Conservation (phyloP, 805 yeast genomes). For the Metschnikowia lachancei region DNA sequence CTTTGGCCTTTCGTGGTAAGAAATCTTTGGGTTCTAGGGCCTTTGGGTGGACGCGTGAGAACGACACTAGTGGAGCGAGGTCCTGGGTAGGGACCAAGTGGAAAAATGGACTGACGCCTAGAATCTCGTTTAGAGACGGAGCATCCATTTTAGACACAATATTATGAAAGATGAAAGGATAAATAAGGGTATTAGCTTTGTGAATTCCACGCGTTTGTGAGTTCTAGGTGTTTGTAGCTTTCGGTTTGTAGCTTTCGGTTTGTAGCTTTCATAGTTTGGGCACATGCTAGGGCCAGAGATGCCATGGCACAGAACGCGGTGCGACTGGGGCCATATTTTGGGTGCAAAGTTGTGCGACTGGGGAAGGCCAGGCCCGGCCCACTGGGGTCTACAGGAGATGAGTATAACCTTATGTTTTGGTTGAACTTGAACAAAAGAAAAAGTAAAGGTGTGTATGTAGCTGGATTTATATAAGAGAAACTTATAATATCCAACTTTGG, state of each 20-base stretch:
- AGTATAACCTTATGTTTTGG: too few species aligned
- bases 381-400: too few species aligned
- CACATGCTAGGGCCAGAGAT: neutral
- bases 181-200: neutral
- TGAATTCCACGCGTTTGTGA: too few species aligned
- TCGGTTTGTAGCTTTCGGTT: too few species aligned
- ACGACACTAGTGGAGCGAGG: conserved; percentile 17
- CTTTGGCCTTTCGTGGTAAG: conserved; percentile 7
- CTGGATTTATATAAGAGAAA: too few species aligned
- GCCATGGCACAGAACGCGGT: neutral
- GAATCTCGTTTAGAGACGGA: conserved; percentile 13
- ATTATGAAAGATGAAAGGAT: neutral
- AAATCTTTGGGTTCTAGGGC: conserved; percentile 6
- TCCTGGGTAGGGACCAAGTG: conserved; percentile 20
- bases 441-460: too few species aligned
- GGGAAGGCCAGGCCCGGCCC: too few species aligned
- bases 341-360: neutral
- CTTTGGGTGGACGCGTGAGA: conserved; percentile 12
- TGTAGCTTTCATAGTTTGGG: neutral
- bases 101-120: conserved; percentile 16
- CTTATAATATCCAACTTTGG: too few species aligned
- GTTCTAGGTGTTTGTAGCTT: too few species aligned
- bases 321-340: neutral
- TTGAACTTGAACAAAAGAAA: too few species aligned
- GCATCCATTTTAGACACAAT: conserved; percentile 4